Evolutionary conservation across 1,284 basidiomycete genomes (phyloP), one percentile per base, ranked within the genome.

Genomic region (Malassezia psittaci): DNA sequence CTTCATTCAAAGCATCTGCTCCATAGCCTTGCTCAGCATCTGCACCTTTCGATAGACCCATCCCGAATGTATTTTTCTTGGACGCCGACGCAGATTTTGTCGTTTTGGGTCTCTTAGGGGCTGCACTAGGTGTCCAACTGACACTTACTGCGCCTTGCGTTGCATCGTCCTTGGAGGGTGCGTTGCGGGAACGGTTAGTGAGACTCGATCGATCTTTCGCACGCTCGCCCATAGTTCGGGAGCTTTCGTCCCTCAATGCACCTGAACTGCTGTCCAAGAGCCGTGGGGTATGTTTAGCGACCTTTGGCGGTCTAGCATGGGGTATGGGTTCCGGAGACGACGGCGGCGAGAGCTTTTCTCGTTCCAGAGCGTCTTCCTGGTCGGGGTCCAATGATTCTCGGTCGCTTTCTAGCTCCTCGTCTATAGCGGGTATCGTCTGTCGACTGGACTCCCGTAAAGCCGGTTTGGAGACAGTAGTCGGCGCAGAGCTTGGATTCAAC

Each of bases 361-460:
- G 51, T 3, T 54, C 45, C 24, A 6, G n/a, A 4, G 59, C 59
- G 39, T 54, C 59, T 47, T 68, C 66, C 59, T 67, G 57, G 35
- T 72, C 69, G 5, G 67, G 68, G 49, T 71, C 68, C 39, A 68
- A 85, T 4, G 88, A 88, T n/a, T 77, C 68, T 66, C 81, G 82
- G 55, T 89, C 87, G 67, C 86, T 88, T 74, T 90, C 64, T 21
- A 89, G 88, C 54, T 88, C 87, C 67, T 93, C 89, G 39, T 87
- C 83, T 71, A 90, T 87, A 21, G 89, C 89, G 5, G 87, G 88
- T 0, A 90, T 90, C 21, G 65, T 75, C 69, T 75, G 43, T 65
- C 77, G 67, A 75, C 76, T 50, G 45, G 56, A 40, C 18, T 38
- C 48, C 51, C 55, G 48, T 41, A 19, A 39, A 18, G 19, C 41